Conservation (phyloP, 1,284 basidiomycete species). For the Boletellus deceptivus region DNA sequence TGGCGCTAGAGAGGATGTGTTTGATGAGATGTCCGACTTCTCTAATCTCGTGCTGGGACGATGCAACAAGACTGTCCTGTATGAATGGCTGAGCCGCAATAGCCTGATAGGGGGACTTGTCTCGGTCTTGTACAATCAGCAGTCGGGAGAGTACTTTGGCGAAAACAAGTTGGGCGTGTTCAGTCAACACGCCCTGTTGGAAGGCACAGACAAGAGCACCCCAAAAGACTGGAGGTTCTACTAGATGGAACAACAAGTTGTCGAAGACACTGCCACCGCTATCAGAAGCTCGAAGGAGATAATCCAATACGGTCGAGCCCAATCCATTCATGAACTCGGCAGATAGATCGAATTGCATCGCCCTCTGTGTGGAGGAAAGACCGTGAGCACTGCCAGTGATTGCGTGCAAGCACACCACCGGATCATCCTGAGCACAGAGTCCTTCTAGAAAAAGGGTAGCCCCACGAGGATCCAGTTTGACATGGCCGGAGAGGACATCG, state of each 20-base stretch:
- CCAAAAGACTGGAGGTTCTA: slow-evolving; percentile 55
- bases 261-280: slow-evolving; percentile 22
- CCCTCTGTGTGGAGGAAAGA: no score
- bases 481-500: no score
- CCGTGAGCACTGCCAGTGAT: no score
- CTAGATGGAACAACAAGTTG: slow-evolving; percentile 37
- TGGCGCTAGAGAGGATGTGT: background rate
- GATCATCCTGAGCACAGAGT: no score
- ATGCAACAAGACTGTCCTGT: background rate
- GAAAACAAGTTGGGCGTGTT: slow-evolving; percentile 39
- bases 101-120: slow-evolving; percentile 10
- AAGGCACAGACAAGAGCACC: slow-evolving; percentile 27
- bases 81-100: background rate
- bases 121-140: slow-evolving; percentile 19
- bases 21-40: slow-evolving; percentile 2
- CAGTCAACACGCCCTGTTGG: slow-evolving; percentile 32
- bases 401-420: no score
- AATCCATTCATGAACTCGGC: no score
- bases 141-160: slow-evolving; percentile 53
- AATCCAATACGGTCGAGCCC: no score
- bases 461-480: no score
- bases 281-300: no score
- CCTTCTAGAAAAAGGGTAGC: no score
- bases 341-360: no score
- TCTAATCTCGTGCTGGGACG: background rate